These are phyloP conservation scores for Entamoeba moshkovskii DNA, from an alignment of 208 protist genomes.

Conservation along the genomic window DNA sequence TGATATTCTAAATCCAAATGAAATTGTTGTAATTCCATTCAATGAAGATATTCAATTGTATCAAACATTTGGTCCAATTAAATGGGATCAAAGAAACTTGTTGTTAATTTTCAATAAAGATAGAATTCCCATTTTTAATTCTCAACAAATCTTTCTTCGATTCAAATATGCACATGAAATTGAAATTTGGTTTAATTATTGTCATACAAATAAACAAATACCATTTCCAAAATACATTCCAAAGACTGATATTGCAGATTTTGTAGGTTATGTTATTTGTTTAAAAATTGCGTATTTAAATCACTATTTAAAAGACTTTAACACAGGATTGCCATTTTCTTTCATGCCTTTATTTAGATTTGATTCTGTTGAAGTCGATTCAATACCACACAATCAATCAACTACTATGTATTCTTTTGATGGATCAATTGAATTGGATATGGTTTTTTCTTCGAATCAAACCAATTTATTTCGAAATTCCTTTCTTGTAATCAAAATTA, in stretches of 20 bases:
- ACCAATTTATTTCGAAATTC: not conserved
- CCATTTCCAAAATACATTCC: not conserved
- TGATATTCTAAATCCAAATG: not conserved
- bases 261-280: not conserved
- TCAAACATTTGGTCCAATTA: not conserved
- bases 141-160: not conserved
- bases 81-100: not conserved
- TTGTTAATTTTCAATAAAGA: not conserved
- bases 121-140: not conserved
- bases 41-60: not conserved
- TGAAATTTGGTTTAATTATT: not conserved
- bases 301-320: not conserved
- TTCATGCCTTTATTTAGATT: not conserved
- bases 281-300: not conserved
- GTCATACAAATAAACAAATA: not conserved
- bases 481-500: not conserved
- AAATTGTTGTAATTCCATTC: not conserved
- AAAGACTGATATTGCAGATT: not conserved
- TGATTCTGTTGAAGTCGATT: not conserved
- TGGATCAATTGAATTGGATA: not conserved
- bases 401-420: not conserved
- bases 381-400: not conserved
- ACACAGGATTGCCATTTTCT: not conserved
- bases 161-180: not conserved
- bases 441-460: not conserved